Base-by-base conservation (phyloP, 495 filamentous ascomycete genomes). In the Penicillium turbatum region DNA sequence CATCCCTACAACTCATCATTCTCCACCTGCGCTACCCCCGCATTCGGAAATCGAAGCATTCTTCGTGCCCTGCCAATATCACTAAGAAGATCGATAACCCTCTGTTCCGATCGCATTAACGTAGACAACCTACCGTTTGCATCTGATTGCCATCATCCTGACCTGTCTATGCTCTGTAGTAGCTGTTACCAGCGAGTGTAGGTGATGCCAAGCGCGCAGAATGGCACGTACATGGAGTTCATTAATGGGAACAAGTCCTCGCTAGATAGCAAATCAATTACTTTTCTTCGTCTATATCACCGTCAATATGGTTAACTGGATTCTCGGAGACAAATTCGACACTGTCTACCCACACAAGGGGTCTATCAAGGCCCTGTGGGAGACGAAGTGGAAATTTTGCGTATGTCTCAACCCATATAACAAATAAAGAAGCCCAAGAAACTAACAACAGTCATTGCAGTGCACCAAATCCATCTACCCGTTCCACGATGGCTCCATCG, bases 381-480 rank as follows among this genome's bases (percentile, higher is more conserved):
- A 90, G 70, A 84, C 83, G 4, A 89, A 89, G 67, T 92, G 87
- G 88, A 83, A 84, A 68, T 77, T 82, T 52, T 83, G 82, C 4
- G 86, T 87, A 72, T 30, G 78, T 63, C 26, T n/a, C 27, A 3
- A 11, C 2, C 19, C 36, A 35, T 12, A 30, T n/a, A n/a, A n/a
- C n/a, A 13, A 24, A 13, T 35, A n/a, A 13, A 5, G 50, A 16
- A n/a, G 17, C 0, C 2, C 35, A 29, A 37, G 3, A 26, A 9
- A 7, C 57, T 64, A 51, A 67, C 27, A 53, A 0, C 27, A n/a
- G 34, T 39, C 12, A 5, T n/a, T 30, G 29, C 50, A 85, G 76
- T 86, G 82, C 64, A 55, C 62, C 34, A 82, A 81, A 66, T 77
- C 82, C 32, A 73, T 91, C 24, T 92, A 92, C 57, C 88, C 88